Evolutionary conservation across 129 eudicot genomes (phyloP).

Genomic region (Heracleum sosnowskyi): DNA sequence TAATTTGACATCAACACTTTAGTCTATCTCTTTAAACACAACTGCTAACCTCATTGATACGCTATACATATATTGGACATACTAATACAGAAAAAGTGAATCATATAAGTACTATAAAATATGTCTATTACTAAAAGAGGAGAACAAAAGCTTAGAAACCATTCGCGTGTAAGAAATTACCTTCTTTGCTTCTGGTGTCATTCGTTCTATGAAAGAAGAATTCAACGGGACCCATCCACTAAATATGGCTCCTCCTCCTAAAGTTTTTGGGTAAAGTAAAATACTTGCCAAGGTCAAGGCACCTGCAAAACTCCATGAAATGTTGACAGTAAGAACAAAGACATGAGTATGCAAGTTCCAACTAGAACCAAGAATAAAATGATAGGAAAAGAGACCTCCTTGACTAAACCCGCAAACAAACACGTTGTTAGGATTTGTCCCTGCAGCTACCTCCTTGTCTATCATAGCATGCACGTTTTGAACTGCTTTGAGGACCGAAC

Average conservation of each 20-base stretch:
- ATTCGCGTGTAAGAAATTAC: constrained; percentile 23
- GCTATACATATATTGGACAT: neutral
- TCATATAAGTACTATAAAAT: neutral
- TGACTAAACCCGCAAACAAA: constrained; percentile 97
- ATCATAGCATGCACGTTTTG: constrained; percentile 71
- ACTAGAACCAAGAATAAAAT: neutral
- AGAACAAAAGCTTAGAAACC: neutral
- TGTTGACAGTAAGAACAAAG: constrained; percentile 1
- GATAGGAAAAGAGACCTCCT: constrained; percentile 67
- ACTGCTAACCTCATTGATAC: neutral
- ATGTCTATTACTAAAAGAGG: neutral
- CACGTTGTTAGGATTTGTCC: constrained; percentile 70
- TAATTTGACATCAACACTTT: neutral
- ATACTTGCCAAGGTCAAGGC: constrained; percentile 94
- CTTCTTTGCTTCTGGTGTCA: constrained; percentile 80
- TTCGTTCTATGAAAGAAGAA: constrained; percentile 47
- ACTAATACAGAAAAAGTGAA: neutral
- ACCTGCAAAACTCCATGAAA: constrained; percentile 41
- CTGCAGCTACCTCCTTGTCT: constrained; percentile 85
- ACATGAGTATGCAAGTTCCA: neutral
- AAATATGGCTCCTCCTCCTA: constrained; percentile 90
- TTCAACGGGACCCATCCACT: constrained; percentile 99
- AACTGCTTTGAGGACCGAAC: constrained; percentile 70
- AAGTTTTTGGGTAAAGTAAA: constrained; percentile 76
- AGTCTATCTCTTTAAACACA: neutral